Evolutionary conservation across 129 eudicot genomes (phyloP).

Genomic region (Tanacetum coccineum): DNA sequence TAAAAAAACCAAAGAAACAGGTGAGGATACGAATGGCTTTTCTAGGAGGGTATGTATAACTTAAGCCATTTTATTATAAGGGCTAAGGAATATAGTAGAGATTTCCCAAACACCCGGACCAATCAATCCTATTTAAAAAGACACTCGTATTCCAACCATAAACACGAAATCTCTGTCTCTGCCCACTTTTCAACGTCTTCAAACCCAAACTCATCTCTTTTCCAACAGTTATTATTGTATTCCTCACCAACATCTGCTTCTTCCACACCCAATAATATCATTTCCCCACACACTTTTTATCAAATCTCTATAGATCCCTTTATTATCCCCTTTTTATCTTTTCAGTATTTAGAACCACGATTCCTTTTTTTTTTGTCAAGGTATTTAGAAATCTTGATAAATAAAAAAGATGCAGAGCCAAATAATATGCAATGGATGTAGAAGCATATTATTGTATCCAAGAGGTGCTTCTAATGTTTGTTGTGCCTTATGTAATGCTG

Average conservation of each 20-base stretch:
- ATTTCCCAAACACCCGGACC: no score
- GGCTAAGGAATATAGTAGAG: no score
- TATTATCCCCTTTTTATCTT: neutral
- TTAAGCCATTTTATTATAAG: no score
- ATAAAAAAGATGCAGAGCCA: slow-evolving; percentile 64
- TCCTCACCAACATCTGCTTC: no score
- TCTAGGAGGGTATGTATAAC: no score
- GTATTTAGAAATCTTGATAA: neutral
- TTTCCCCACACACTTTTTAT: no score
- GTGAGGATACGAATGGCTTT: no score
- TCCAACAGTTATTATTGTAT: no score
- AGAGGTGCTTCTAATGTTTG: slow-evolving; percentile 83
- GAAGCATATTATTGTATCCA: slow-evolving; percentile 71
- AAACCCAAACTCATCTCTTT: slow-evolving; percentile 22
- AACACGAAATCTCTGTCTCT: slow-evolving; percentile 21
- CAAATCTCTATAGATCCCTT: no score
- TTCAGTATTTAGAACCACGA: neutral
- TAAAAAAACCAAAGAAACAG: no score
- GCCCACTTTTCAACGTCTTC: slow-evolving; percentile 21
- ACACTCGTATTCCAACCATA: slow-evolving; percentile 3
- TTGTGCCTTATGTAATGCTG: slow-evolving; percentile 64
- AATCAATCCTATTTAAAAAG: no score
- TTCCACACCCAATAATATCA: slow-evolving; percentile 20
- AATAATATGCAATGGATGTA: slow-evolving; percentile 70
- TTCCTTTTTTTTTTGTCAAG: neutral